phyloP scores from a whole-genome alignment of 371 early-diverging fungal species.

The Dentiscutata heterogama region DNA sequence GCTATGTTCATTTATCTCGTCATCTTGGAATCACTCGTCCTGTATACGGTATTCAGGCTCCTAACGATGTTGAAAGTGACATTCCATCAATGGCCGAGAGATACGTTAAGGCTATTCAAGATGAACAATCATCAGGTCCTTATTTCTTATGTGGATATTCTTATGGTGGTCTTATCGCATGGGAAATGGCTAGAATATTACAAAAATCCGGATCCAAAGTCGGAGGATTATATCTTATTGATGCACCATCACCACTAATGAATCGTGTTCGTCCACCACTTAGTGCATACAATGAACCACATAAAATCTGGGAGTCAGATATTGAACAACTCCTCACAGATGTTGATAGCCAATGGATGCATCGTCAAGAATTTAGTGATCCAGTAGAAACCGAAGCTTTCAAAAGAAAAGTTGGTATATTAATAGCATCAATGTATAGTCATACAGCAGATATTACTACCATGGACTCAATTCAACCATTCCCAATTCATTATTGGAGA shows the following conservation, averaged over 20 bases:
- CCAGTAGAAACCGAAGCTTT: not conserved
- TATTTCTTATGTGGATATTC: conserved; percentile 42
- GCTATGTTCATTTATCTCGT: conserved; percentile 8
- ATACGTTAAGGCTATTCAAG: conserved; percentile 4
- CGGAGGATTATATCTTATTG: conserved; percentile 35
- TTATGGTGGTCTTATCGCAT: conserved; percentile 43
- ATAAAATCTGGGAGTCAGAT: conserved; percentile 22
- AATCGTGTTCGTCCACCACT: not conserved
- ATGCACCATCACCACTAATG: conserved; percentile 32
- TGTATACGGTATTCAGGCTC: conserved; percentile 35
- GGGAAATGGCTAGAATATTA: conserved; percentile 34
- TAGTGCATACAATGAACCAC: not conserved
- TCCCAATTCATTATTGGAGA: conserved; percentile 34
- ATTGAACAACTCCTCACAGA: conserved; percentile 40
- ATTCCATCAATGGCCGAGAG: not conserved
- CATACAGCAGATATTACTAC: conserved; percentile 19
- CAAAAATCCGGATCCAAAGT: conserved; percentile 7
- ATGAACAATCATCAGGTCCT: not conserved
- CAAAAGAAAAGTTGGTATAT: conserved; percentile 6
- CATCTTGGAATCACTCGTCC: conserved; percentile 16
- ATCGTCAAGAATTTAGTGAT: not conserved
- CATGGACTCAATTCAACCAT: not conserved
- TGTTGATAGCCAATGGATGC: conserved; percentile 42
- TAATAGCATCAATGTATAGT: conserved; percentile 21
- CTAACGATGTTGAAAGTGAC: not conserved